Evolutionary conservation across 352 stramenopile species (phyloP), one percentile per base, ranked within the genome.

Genomic region (Globisporangium barbulae): DNA sequence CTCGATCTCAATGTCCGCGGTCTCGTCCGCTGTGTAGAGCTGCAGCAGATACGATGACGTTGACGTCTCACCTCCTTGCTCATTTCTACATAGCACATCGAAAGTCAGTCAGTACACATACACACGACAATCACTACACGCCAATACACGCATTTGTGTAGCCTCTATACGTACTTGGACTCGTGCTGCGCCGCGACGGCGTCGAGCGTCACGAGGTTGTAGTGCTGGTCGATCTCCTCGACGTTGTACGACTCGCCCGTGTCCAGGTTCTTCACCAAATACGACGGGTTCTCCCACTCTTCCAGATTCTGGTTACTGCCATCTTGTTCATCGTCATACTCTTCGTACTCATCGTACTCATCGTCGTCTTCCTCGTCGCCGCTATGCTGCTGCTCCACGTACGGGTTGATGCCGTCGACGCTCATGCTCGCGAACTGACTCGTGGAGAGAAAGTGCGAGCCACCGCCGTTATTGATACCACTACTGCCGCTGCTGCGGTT

Each of bases 161-260:
- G 17, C 7, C 42, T 33, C 3, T 9, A 56, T 3, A 74, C 73
- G 21, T 71, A 87, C 78, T 76, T 86, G 55, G 72, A 73, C 63
- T 78, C 73, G 59, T 87, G 78, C 58, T 91, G 78, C 33, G 76
- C 70, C 5, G 71, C 80, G 25, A 91, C 71, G 8, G 79, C 79
- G 48, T 93, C 85, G 15, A 93, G 70, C 39, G 82, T 91, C 28
- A 91, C 76, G 49, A 93, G 70, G 21, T 74, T 87, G 56, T 91
- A 93, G 49, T 91, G 81, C 70, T 91, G 82, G 55, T 93, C 85
- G 64, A 93, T 93, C 68, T 93, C 81, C 53, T 93, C 85, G 5
- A 93, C 82, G 28, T 81, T 71, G 60, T 91, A 93, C 21, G 75
- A 88, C 69, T 90, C 78, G 41, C 85, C 85, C 44, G 80, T 91